These are phyloP conservation scores for Plectosphaerella plurivora DNA, from an alignment of 2,329 filamentous ascomycete species.

Conservation along the genomic window DNA sequence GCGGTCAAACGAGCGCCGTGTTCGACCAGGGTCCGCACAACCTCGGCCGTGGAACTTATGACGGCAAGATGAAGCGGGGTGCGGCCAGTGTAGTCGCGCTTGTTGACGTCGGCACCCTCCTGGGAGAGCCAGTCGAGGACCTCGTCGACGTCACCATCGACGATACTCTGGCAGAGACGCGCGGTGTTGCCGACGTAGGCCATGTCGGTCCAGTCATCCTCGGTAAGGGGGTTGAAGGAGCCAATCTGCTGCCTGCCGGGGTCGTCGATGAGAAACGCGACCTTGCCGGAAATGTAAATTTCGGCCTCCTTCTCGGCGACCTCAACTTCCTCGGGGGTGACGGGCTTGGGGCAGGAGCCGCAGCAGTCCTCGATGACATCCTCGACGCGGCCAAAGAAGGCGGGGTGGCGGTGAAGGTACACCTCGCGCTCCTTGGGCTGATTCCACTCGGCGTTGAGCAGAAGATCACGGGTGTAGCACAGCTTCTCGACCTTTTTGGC, in stretches of 20 bases:
- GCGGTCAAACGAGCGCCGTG: conserved; percentile 68
- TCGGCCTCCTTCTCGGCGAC: conserved; percentile 68
- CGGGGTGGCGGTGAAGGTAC: conserved; percentile 77
- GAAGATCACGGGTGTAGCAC: conserved; percentile 72
- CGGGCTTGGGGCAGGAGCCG: conserved; percentile 67
- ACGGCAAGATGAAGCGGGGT: conserved; percentile 75
- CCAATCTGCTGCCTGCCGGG: conserved; percentile 70
- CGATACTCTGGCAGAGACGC: conserved; percentile 74
- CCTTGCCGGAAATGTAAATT: conserved; percentile 68
- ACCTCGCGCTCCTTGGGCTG: conserved; percentile 69
- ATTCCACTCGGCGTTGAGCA: conserved; percentile 87
- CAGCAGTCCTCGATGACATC: conserved; percentile 81
- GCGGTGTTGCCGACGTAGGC: conserved; percentile 80
- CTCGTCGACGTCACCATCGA: conserved; percentile 65
- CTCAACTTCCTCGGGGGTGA: conserved; percentile 67
- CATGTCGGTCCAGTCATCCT: conserved; percentile 88
- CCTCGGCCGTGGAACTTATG: conserved; percentile 61
- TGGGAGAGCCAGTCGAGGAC: conserved; percentile 67
- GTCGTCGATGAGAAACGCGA: conserved; percentile 74
- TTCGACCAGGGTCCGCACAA: conserved; percentile 69
- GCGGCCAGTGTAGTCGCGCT: conserved; percentile 72
- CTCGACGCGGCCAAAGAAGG: conserved; percentile 73
- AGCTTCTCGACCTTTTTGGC: conserved; percentile 76
- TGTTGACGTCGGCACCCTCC: conserved; percentile 66
- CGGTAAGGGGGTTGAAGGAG: conserved; percentile 74